Conservation (phyloP, 768 basidiomycete genomes). For the Strobilomyces dryophilus region DNA sequence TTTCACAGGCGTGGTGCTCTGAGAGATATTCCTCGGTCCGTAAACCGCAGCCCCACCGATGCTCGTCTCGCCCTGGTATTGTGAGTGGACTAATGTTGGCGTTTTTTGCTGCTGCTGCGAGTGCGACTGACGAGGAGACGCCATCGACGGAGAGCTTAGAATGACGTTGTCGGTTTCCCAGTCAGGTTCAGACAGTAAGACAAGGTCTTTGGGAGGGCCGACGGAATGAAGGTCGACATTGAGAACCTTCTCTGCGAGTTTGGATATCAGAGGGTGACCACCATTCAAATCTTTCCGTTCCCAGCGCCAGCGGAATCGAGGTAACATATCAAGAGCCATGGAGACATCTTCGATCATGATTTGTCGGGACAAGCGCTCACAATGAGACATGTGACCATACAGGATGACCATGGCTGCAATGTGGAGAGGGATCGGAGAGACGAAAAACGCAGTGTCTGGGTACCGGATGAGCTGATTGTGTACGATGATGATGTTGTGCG, state of each 20-base stretch:
- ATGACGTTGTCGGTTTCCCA: constrained; percentile 41
- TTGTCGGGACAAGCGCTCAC: constrained; percentile 58
- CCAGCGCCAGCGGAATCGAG: constrained; percentile 90
- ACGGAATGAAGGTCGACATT: constrained; percentile 65
- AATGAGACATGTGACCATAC: constrained; percentile 80
- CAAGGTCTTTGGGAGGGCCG: constrained; percentile 34
- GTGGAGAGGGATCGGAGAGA: constrained; percentile 83
- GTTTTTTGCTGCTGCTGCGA: constrained; percentile 32
- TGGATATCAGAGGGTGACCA: constrained; percentile 79
- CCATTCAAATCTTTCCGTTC: constrained; percentile 78
- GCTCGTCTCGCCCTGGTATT: constrained; percentile 31
- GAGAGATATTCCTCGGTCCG: constrained; percentile 23
- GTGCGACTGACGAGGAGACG: constrained; percentile 26
- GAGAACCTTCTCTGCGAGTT: constrained; percentile 78
- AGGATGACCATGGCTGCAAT: constrained; percentile 91
- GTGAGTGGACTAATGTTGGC: constrained; percentile 33
- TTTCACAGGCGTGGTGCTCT: constrained; percentile 30
- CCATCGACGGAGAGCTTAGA: constrained; percentile 22
- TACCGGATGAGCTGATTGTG: constrained; percentile 81
- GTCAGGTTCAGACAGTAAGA: constrained; percentile 41
- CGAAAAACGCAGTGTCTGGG: constrained; percentile 86
- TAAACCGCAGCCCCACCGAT: constrained; percentile 21
- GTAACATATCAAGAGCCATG: constrained; percentile 85
- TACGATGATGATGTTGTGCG: constrained; percentile 83
- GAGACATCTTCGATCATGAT: constrained; percentile 79